A percentile compares a stretch with the other conserved stretches of the same genome.
phyloP scores from a whole-genome alignment of 75 land plant species.

The Selaginella tamariscina region DNA sequence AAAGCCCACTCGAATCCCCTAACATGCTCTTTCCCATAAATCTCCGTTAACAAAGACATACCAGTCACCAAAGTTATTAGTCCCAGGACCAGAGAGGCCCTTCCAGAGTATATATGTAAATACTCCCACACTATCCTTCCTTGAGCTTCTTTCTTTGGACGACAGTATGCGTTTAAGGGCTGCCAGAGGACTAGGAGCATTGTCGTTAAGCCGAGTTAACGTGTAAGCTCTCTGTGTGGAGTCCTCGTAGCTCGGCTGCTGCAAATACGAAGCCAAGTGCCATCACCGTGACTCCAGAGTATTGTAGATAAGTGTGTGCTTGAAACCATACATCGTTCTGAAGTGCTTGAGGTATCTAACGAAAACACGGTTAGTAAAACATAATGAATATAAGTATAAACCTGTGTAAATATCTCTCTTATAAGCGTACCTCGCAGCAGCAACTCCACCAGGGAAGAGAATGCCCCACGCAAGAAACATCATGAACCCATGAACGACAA shows the following conservation, averaged over 20 bases:
- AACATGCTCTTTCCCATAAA: constrained; percentile 58
- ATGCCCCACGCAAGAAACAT: constrained; percentile 98
- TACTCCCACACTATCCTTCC: constrained; percentile 28
- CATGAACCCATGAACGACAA: constrained; percentile 95
- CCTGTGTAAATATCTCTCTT: too few relatives aligned
- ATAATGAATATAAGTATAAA: too few relatives aligned
- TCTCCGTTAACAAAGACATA: constrained; percentile 62
- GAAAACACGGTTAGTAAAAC: too few relatives aligned
- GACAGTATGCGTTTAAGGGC: constrained; percentile 60
- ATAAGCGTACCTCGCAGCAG: constrained; percentile 90
- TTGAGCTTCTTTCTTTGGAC: constrained; percentile 55
- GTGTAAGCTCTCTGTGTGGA: constrained; percentile 46
- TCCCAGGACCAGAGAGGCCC: constrained; percentile 53
- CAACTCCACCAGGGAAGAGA: constrained; percentile 80
- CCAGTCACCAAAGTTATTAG: constrained; percentile 64
- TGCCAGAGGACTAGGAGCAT: constrained; percentile 59
- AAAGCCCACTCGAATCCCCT: constrained; percentile 67
- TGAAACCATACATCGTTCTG: constrained; percentile 87
- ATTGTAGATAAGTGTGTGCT: constrained; percentile 82
- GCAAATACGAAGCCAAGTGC: constrained; percentile 90
- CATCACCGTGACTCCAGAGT: constrained; percentile 75
- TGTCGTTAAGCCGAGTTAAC: constrained; percentile 78
- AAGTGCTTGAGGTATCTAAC: constrained; percentile 73
- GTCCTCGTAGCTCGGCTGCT: constrained; percentile 81
- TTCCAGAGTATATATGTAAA: constrained; percentile 38